These are phyloP conservation scores for Annulohypoxylon nitens DNA, from an alignment of 495 filamentous ascomycete species.

Conservation along the genomic window DNA sequence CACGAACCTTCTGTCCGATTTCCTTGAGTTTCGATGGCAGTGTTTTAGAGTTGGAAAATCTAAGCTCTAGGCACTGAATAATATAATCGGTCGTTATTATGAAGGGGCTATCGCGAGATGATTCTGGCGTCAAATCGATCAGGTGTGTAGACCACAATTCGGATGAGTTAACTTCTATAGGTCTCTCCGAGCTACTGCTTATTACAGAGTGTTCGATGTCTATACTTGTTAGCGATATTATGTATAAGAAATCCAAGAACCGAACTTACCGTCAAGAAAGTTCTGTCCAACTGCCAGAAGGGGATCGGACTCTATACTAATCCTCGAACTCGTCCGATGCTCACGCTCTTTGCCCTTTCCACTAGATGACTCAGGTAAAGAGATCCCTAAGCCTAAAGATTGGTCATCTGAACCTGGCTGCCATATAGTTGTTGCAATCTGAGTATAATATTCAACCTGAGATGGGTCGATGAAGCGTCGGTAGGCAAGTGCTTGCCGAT, in stretches of 20 bases:
- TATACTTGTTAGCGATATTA: constrained; percentile 34
- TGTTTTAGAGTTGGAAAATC: constrained; percentile 40
- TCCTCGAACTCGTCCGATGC: constrained; percentile 14
- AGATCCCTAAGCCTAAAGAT: constrained; percentile 6
- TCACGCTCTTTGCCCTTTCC: constrained; percentile 60
- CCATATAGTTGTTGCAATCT: constrained; percentile 56
- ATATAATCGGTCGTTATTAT: constrained; percentile 48
- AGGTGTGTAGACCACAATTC: constrained; percentile 54
- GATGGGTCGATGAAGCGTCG: constrained; percentile 45
- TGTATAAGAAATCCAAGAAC: background rate
- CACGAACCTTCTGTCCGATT: constrained; percentile 48
- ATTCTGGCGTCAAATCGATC: constrained; percentile 37
- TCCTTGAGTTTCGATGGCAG: constrained; percentile 47
- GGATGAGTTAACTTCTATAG: constrained; percentile 51
- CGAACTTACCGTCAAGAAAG: constrained; percentile 62
- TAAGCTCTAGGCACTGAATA: constrained; percentile 46
- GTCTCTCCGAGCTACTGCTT: constrained; percentile 39
- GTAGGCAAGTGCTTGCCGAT: constrained; percentile 58
- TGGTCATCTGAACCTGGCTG: constrained; percentile 49
- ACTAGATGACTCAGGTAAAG: constrained; percentile 40
- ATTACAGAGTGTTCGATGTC: constrained; percentile 60
- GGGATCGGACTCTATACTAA: constrained; percentile 25
- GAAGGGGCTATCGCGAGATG: constrained; percentile 46
- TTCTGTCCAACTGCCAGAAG: constrained; percentile 56
- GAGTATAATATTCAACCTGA: constrained; percentile 50